Base-by-base conservation (phyloP, 768 basidiomycete genomes). In the Psilocybe subaeruginosa region DNA sequence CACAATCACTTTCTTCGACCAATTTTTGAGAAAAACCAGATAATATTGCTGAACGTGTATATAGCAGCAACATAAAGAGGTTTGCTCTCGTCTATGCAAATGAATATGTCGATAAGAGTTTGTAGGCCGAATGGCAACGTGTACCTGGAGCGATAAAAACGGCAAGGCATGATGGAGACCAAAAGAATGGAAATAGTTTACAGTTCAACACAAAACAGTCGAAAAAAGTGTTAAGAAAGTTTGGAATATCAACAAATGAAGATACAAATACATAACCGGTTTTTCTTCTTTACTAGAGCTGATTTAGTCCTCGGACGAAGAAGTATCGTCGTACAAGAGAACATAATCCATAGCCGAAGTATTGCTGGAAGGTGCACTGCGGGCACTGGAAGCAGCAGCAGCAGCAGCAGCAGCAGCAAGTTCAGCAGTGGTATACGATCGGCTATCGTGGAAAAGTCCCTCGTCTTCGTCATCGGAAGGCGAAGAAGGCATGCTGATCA, bases 241-340 rank as follows among this genome's bases (percentile, higher is more conserved):
- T 11, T 39, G 23, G 46, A 43, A 54, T 51, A 63, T 58, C 14
- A 55, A 23, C 52, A 48, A 33, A 30, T 47, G 47, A 50, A 19
- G 39, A 56, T 60, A 58, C 59, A 57, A 57, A 58, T 60, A 58
- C 54, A 50, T 47, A 11, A 35, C 11, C 33, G 33, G 6, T 29
- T 8, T 5, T 46, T 45, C 29, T 19, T 12, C 30, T 23, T 27
- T 9, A 4, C 48, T 27, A 14, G 12, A 17, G 33, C 45, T 14
- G 23, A 48, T 4, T 60, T 62, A 64, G 57, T 69, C 69, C 51
- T 82, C 85, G 35, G 85, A 85, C 0, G 84, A 84, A 6, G 82
- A 83, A 53, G 77, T 78, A 62, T 85, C 86, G 68, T 91, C 91
- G 64, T 90, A 92, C 60, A 92, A 72, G 58, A 92, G 78, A 12